phyloP scores from a whole-genome alignment of 495 filamentous ascomycete genomes.

The Penicillium mononematosum region DNA sequence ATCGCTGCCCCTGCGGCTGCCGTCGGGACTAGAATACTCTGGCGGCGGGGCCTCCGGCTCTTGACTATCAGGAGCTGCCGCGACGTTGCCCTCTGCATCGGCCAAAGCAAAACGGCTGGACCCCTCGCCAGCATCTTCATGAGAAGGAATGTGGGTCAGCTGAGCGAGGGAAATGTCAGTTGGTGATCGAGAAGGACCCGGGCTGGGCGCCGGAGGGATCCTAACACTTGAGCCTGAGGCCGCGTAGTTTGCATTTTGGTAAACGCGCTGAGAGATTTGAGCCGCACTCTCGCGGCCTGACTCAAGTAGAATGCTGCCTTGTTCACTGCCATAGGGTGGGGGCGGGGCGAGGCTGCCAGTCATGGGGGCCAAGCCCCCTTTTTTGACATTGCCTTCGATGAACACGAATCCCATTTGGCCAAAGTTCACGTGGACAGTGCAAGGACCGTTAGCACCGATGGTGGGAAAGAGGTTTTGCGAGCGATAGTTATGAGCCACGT shows the following conservation, averaged over 20 bases:
- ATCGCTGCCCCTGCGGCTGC: slow-evolving; percentile 55
- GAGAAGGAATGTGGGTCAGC: slow-evolving; percentile 65
- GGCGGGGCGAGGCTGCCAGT: slow-evolving; percentile 93
- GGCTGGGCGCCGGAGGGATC: slow-evolving; percentile 72
- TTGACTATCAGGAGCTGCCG: slow-evolving; percentile 14
- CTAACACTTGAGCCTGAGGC: slow-evolving; percentile 54
- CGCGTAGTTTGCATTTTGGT: slow-evolving; percentile 46
- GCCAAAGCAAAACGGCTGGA: slow-evolving; percentile 54
- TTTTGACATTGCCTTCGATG: slow-evolving; percentile 99
- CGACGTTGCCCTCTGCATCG: slow-evolving; percentile 18
- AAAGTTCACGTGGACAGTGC: slow-evolving; percentile 93
- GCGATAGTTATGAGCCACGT: slow-evolving; percentile 89
- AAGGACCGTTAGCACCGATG: slow-evolving; percentile 89
- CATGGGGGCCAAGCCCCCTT: slow-evolving; percentile 96
- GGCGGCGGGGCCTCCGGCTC: slow-evolving; percentile 52
- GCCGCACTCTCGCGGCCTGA: slow-evolving; percentile 68
- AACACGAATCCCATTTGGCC: slow-evolving; percentile 97
- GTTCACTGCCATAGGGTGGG: slow-evolving; percentile 93
- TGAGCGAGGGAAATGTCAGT: slow-evolving; percentile 93
- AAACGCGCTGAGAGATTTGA: slow-evolving; percentile 56
- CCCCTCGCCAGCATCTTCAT: slow-evolving; percentile 75
- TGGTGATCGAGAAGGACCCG: slow-evolving; percentile 86
- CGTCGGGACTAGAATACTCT: slow-evolving; percentile 70
- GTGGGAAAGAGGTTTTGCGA: slow-evolving; percentile 96
- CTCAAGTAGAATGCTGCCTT: slow-evolving; percentile 92